phyloP scores from a whole-genome alignment of 352 stramenopile genomes.

The Halophytophthora polymorphica region DNA sequence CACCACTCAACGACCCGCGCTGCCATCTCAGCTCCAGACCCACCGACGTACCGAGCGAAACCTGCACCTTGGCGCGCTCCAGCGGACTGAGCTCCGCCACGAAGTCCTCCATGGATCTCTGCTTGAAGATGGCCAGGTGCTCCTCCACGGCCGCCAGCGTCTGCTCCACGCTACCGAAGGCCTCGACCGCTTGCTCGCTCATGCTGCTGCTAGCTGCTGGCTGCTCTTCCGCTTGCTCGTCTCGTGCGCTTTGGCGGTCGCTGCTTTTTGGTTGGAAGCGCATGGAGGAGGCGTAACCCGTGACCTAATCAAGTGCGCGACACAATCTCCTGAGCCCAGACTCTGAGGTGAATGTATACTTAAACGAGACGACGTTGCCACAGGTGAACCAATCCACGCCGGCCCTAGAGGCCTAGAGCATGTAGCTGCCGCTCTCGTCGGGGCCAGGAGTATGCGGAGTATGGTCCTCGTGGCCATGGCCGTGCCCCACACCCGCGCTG shows the following conservation, averaged over 20 bases:
- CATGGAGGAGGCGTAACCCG: too few relatives aligned
- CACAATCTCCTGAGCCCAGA: too few relatives aligned
- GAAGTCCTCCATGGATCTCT: conserved; percentile 56
- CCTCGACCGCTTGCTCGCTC: conserved; percentile 62
- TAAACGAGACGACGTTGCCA: too few relatives aligned
- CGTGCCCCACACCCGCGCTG: neutral
- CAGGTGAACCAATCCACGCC: too few relatives aligned
- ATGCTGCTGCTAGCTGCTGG: conserved; percentile 19
- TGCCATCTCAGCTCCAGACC: neutral
- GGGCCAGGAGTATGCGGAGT: too few relatives aligned
- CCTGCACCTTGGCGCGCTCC: conserved; percentile 81
- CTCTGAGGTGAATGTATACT: too few relatives aligned
- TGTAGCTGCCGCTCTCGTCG: too few relatives aligned
- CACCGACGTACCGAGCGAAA: conserved; percentile 63
- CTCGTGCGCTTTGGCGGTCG: conserved; percentile 4
- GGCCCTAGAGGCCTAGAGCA: too few relatives aligned
- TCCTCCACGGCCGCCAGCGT: conserved; percentile 74
- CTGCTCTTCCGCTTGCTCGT: conserved; percentile 17
- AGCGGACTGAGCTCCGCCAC: conserved; percentile 54
- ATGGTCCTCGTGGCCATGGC: neutral
- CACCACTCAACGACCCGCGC: neutral
- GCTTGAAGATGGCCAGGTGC: conserved; percentile 59
- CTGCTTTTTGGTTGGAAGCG: neutral
- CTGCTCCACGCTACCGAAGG: conserved; percentile 72
- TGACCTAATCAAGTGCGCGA: too few relatives aligned